Conservation (phyloP, 352 stramenopile species). For the Peronospora belbahrii region DNA sequence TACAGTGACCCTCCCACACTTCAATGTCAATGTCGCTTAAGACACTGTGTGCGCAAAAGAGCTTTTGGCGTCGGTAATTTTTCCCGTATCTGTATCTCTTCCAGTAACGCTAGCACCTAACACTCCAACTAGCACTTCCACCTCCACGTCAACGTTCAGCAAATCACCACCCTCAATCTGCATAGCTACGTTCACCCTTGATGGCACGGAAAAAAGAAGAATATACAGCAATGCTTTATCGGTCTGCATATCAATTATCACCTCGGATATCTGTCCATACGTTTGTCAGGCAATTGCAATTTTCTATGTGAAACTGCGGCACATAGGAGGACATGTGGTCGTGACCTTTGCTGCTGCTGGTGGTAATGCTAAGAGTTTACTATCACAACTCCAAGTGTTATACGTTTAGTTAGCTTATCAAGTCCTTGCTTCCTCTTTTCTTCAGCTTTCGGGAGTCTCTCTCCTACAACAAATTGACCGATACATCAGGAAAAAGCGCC, state of each 20-base stretch:
- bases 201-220: conserved; percentile 85
- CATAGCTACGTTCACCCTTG: conserved; percentile 81
- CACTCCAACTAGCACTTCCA: conserved; percentile 94
- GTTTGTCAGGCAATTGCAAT: conserved; percentile 91
- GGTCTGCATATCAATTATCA: conserved; percentile 88
- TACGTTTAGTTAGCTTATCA: no score
- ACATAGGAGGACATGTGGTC: conserved; percentile 77
- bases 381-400: no score
- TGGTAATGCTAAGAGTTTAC: no score
- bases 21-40: no score
- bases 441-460: no score
- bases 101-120: conserved; percentile 90
- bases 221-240: conserved; percentile 81
- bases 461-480: no score
- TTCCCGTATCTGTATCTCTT: conserved; percentile 89
- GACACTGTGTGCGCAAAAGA: no score
- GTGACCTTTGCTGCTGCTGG: conserved; percentile 43
- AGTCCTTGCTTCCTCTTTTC: no score
- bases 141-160: conserved; percentile 94
- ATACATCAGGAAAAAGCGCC: no score
- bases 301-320: conserved; percentile 87
- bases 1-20: no score
- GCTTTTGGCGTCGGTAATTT: conserved; percentile 86
- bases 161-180: conserved; percentile 91
- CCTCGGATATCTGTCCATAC: conserved; percentile 88